These are phyloP conservation scores for Phytopythium oedochilum DNA, from an alignment of 352 stramenopile genomes.

Conservation along the genomic window DNA sequence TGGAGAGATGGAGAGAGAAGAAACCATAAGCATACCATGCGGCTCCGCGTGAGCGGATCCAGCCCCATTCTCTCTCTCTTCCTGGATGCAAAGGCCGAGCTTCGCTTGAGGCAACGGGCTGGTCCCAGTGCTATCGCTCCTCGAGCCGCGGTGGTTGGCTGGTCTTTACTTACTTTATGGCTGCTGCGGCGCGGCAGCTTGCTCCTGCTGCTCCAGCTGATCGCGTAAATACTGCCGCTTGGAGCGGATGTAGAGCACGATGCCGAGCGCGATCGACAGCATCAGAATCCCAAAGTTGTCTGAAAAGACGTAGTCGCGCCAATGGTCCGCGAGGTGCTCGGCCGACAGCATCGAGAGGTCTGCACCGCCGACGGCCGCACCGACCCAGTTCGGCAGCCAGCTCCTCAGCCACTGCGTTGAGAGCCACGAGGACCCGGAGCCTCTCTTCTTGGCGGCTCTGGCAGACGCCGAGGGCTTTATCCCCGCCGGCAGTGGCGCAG, in stretches of 20 bases:
- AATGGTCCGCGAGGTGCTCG: slow-evolving; percentile 12
- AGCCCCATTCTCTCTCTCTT: no score
- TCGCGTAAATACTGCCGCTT: slow-evolving; percentile 54
- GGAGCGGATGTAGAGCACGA: slow-evolving; percentile 75
- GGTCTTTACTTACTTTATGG: neutral
- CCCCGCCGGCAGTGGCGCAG: neutral
- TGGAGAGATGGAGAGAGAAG: no score
- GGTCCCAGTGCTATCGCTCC: no score
- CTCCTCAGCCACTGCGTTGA: neutral
- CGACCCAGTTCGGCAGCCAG: slow-evolving; percentile 1
- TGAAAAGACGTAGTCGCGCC: slow-evolving; percentile 41
- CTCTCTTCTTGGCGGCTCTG: neutral
- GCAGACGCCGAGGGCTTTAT: neutral
- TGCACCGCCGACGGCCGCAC: neutral
- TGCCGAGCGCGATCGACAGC: slow-evolving; percentile 50
- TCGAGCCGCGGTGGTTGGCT: no score
- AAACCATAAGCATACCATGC: no score
- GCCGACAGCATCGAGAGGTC: neutral
- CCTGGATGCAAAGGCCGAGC: no score
- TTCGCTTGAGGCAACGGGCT: no score
- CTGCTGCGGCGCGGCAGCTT: neutral
- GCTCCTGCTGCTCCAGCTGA: slow-evolving; percentile 16
- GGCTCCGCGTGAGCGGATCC: no score
- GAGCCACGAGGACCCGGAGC: neutral
- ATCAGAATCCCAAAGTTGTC: slow-evolving; percentile 66